Percentiles rank a stretch among this genome's conserved stretches.
Conservation (phyloP, 371 early-diverging fungal species). For the Mortierella sp. region DNA sequence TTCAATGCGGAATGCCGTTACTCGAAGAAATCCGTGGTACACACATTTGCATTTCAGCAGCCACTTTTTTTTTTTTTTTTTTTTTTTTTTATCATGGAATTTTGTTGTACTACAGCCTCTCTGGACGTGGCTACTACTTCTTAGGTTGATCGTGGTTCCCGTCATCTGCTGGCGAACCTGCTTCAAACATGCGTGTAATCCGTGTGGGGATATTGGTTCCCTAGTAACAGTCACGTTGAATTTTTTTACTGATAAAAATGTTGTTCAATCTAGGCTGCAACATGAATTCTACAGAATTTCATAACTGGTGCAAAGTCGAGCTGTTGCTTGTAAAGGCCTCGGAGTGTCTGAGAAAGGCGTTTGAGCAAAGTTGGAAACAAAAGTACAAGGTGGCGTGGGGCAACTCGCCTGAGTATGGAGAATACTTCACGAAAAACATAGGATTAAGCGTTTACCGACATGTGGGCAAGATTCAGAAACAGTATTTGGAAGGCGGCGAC, state of each 20-base stretch:
- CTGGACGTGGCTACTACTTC: conserved; percentile 23
- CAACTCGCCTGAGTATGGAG: conserved; percentile 32
- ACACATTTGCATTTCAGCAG: conserved; percentile 29
- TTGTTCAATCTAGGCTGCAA: conserved; percentile 36
- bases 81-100: conserved; percentile 20
- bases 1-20: conserved; percentile 18
- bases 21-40: conserved; percentile 21
- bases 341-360: conserved; percentile 31
- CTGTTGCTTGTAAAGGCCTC: conserved; percentile 37
- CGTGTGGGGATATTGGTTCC: conserved; percentile 17
- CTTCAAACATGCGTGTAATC: conserved; percentile 20
- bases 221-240: conserved; percentile 21
- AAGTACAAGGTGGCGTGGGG: conserved; percentile 31
- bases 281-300: conserved; percentile 34
- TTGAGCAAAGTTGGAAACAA: conserved; percentile 35
- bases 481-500: conserved; percentile 32
- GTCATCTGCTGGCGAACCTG: conserved; percentile 26
- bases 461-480: conserved; percentile 34
- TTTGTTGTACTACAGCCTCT: conserved; percentile 19
- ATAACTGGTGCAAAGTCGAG: conserved; percentile 35
- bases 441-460: conserved; percentile 24
- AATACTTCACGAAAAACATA: conserved; percentile 26
- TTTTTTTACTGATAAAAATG: conserved; percentile 26
- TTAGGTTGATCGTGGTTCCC: conserved; percentile 26
- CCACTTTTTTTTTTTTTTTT: conserved; percentile 21